Evolutionary conservation across 305 asterid species (phyloP).

Genomic region (Fraxinus platypoda): DNA sequence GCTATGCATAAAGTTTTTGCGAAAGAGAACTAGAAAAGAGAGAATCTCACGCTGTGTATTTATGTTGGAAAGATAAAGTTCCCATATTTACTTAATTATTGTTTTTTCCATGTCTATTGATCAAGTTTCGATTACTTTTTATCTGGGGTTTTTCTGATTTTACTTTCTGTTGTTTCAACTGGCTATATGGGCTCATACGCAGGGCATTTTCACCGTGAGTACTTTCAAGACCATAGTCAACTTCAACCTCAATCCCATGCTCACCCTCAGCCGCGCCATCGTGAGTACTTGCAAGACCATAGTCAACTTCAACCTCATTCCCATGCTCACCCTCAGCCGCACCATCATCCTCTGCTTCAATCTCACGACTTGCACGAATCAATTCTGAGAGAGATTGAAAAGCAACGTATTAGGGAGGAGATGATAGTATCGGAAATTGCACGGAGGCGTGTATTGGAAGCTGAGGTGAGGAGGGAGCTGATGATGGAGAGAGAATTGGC

Average conservation of each 20-base stretch:
- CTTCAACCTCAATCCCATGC: not conserved
- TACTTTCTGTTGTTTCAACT: conserved; percentile 22
- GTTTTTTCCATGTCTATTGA: not conserved
- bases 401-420: conserved; percentile 54
- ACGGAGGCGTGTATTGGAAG: conserved; percentile 49
- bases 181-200: conserved; percentile 16
- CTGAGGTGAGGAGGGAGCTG: conserved; percentile 56
- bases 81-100: not conserved
- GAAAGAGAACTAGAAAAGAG: not conserved
- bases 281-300: conserved; percentile 5
- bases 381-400: conserved; percentile 50
- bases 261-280: not conserved
- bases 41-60: not conserved
- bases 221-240: not conserved
- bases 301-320: not conserved
- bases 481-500: conserved; percentile 48
- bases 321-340: not conserved
- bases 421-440: conserved; percentile 46
- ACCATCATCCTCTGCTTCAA: conserved; percentile 1
- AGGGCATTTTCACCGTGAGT: conserved; percentile 18
- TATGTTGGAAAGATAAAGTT: not conserved
- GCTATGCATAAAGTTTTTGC: not conserved
- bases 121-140: not conserved
- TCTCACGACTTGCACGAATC: conserved; percentile 26
- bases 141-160: not conserved